Evolutionary conservation across 768 basidiomycete species (phyloP), one percentile per base, ranked within the genome.

Genomic region (Amylocystis lapponica): DNA sequence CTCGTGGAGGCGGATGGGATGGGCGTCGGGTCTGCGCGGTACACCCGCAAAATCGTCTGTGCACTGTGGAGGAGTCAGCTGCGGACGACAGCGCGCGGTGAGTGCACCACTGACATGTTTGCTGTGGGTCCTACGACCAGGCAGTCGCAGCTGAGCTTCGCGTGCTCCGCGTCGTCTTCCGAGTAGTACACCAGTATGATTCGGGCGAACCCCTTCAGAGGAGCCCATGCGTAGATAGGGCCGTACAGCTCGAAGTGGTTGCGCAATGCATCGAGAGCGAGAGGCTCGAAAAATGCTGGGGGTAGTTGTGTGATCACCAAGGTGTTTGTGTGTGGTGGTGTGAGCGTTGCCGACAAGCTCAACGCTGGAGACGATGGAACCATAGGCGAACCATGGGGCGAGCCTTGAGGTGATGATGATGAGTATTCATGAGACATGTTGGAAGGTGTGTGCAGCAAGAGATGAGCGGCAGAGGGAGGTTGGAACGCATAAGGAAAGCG

Each of bases 171-270:
- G 31, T 76, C 68, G 16, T 76, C 74, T 14, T 81, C 79, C 11
- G 61, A 58, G 20, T 73, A 69, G 58, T 82, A 97, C 1, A 96
- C 89, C 17, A 95, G 64, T 43, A 97, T 78, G 25, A 92, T 83
- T 22, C 94, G 75, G 1, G 79, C 76, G 55, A 97, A 91, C 5
- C 79, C 81, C 16, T 75, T 78, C 5, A 98, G 64, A 3, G 92
- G 91, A 1, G 86, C 89, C 93, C 94, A 99, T 53, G 83, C 76
- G 55, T 86, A 81, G n/a, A 99, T 79, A 20, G 73, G 66, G 14
- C 96, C 95, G 52, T 84, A 93, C 3, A 71, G 57, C 3, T 68
- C 69, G 58, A 98, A 97, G 58, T 94, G 83, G 17, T 71, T 64
- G 31, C 68, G 73, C 19, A 97, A 69, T 14, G 85, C 75, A 10